Evolutionary conservation across 2,329 filamentous ascomycete species (phyloP).

Genomic region (Aureobasidium namibiae): DNA sequence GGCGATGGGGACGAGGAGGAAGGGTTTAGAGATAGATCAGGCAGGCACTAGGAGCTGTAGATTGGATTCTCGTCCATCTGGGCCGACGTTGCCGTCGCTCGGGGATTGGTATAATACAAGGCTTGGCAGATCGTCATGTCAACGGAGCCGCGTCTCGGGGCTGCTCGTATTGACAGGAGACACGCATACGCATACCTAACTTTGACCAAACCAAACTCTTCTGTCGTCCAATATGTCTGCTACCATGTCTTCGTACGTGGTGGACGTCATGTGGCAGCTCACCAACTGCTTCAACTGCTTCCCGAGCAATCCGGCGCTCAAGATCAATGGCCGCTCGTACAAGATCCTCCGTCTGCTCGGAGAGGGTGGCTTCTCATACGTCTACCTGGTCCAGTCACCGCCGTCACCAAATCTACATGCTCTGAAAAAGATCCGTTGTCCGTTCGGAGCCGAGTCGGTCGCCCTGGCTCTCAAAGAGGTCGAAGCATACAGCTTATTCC

Average conservation of each 20-base stretch:
- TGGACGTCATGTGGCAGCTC: slow-evolving; percentile 84
- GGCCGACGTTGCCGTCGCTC: not conserved
- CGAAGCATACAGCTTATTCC: slow-evolving; percentile 89
- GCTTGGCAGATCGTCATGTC: slow-evolving; percentile 1
- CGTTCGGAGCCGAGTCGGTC: slow-evolving; percentile 93
- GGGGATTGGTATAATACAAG: not conserved
- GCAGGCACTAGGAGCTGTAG: not conserved
- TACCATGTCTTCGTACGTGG: slow-evolving; percentile 50
- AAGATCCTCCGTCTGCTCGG: slow-evolving; percentile 91
- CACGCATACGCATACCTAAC: not conserved
- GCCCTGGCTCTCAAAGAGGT: slow-evolving; percentile 93
- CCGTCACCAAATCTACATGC: slow-evolving; percentile 77
- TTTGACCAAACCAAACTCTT: not conserved
- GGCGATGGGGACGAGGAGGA: slow-evolving; percentile 34
- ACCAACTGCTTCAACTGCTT: slow-evolving; percentile 96
- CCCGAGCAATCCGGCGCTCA: slow-evolving; percentile 83
- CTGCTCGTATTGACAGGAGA: not conserved
- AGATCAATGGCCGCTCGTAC: slow-evolving; percentile 90
- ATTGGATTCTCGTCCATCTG: not conserved
- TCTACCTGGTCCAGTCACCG: slow-evolving; percentile 95
- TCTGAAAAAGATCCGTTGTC: slow-evolving; percentile 97
- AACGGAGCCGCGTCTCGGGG: not conserved
- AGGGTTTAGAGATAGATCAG: slow-evolving; percentile 12
- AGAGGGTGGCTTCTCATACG: slow-evolving; percentile 97
- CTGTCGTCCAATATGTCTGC: slow-evolving; percentile 12